Conservation (phyloP, 768 basidiomycete species). For the Mrakia gelida region DNA sequence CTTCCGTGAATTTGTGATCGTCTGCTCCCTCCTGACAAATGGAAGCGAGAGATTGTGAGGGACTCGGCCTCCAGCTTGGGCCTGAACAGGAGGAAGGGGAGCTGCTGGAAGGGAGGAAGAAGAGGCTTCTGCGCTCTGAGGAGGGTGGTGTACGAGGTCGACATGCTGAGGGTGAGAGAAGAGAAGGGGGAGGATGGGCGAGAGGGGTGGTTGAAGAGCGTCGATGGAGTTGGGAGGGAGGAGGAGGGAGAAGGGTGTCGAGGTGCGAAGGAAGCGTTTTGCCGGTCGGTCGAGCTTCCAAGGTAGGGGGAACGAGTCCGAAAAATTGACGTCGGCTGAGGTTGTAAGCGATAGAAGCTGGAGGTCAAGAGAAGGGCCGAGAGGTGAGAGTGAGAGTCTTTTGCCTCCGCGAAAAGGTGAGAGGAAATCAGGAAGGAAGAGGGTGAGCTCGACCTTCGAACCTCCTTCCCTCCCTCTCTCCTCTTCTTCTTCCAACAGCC, state of each 20-base stretch:
- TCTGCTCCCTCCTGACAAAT: neutral
- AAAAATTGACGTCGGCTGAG: no score
- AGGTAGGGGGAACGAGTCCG: no score
- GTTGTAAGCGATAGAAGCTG: no score
- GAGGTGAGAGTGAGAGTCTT: no score
- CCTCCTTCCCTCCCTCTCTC: neutral
- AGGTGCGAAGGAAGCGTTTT: no score
- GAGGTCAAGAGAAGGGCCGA: no score
- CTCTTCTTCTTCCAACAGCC: neutral
- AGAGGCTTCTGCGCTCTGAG: neutral
- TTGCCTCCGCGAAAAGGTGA: no score
- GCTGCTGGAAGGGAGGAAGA: neutral
- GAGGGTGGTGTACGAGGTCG: neutral
- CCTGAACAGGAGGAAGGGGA: no score
- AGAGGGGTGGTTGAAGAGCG: neutral
- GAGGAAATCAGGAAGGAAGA: neutral
- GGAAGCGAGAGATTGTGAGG: neutral
- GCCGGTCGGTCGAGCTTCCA: no score
- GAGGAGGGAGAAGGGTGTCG: no score
- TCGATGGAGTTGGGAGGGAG: no score
- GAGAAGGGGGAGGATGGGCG: no score
- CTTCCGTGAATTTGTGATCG: slow-evolving; percentile 70
- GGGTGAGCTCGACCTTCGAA: neutral
- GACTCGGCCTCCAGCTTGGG: neutral
- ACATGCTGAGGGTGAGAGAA: neutral